These are phyloP conservation scores for Xylaria scruposa DNA, from an alignment of 495 filamentous ascomycete species.

Conservation along the genomic window DNA sequence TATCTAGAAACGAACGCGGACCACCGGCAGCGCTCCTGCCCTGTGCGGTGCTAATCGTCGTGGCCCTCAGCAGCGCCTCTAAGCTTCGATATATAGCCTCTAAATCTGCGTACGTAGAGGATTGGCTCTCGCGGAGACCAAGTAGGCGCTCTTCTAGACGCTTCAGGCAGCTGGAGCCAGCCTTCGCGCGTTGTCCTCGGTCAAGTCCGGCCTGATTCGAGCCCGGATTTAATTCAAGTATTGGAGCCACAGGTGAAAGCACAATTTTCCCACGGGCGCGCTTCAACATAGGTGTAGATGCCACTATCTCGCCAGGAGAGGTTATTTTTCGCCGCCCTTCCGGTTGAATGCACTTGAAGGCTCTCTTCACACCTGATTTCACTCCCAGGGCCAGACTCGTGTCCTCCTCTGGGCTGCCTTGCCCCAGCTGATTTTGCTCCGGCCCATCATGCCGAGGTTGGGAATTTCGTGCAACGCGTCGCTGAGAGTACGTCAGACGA, in stretches of 20 bases:
- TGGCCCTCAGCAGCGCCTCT: slow-evolving; percentile 56
- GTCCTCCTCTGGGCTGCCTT: slow-evolving; percentile 14
- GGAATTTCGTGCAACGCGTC: slow-evolving; percentile 13
- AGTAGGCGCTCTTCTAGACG: slow-evolving; percentile 33
- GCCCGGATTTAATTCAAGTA: neutral
- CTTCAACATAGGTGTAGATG: slow-evolving; percentile 36
- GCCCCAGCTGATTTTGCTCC: slow-evolving; percentile 3
- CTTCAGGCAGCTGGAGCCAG: slow-evolving; percentile 24
- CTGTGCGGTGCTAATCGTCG: slow-evolving; percentile 37
- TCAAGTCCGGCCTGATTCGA: slow-evolving; percentile 3
- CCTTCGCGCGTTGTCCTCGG: slow-evolving; percentile 27
- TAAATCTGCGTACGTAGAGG: slow-evolving; percentile 32
- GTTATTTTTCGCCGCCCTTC: slow-evolving; percentile 12
- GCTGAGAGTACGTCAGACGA: slow-evolving; percentile 40
- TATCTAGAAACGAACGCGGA: slow-evolving; percentile 68
- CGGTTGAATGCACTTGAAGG: slow-evolving; percentile 19
- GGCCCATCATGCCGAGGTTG: neutral
- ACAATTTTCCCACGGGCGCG: slow-evolving; percentile 35
- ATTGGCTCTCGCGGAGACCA: slow-evolving; percentile 25
- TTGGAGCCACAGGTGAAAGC: slow-evolving; percentile 24
- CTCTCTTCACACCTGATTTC: slow-evolving; percentile 18
- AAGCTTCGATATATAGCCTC: slow-evolving; percentile 57
- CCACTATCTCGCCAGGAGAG: slow-evolving; percentile 35
- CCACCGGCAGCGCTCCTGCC: slow-evolving; percentile 27
- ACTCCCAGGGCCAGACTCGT: slow-evolving; percentile 3